Base-by-base conservation (phyloP, 2,329 filamentous ascomycete species). In the Hypomyces perniciosus region DNA sequence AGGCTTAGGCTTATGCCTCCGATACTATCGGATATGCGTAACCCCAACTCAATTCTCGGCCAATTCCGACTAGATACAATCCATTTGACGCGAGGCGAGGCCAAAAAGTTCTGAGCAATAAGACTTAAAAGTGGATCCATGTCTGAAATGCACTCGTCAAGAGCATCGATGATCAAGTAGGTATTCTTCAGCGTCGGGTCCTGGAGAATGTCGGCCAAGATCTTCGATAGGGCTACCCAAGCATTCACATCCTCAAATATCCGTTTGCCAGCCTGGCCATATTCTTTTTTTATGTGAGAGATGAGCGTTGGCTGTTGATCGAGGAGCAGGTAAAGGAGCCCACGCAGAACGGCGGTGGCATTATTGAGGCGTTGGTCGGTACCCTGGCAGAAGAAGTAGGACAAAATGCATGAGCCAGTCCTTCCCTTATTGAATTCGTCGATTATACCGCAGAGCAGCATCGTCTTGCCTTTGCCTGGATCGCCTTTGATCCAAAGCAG, bases 161-260 rank as follows among this genome's bases (percentile, higher is more conserved):
- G 68, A 2, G 71, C 74, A 59, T 78, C 72, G 41, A 78, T 58
- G 8, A 76, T 52, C 6, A 79, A 45, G 54, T 65, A 64, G 0
- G 61, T 61, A 0, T 7, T 53, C 1, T 57, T 13, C 3, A 71
- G 50, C 7, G 12, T 57, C 3, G 54, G 51, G 46, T 75, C 69
- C 8, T 62, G 13, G 2, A 79, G 52, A n/a, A 79, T 71, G 7
- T 57, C 54, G 1, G 10, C 51, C 0, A 78, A 65, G 6, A 77
- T 68, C 2, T 64, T 50, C 0, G 56, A 63, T 4, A 78, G 42
- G 3, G 62, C 58, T 40, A 60, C 30, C 62, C 65, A 73, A 2
- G 65, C 63, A 61, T 72, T 72, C 0, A 37, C n/a, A 40, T 66
- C 69, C 12, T 72, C 60, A 48, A 78, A 78, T 0, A 71, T 53